Conservation (phyloP, 441 rosid species). For the Corymbia calophylla region DNA sequence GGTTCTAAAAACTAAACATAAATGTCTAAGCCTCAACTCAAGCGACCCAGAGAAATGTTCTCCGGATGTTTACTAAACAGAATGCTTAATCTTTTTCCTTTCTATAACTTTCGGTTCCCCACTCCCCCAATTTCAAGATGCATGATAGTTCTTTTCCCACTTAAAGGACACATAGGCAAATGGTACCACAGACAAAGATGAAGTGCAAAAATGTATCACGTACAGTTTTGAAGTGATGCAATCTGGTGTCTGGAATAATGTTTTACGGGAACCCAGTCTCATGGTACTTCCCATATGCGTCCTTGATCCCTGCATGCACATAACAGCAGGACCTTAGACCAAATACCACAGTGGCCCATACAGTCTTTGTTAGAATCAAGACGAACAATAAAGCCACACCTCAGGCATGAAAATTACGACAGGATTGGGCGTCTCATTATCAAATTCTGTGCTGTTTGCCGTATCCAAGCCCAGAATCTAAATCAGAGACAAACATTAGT, state of each 20-base stretch:
- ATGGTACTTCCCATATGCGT: constrained; percentile 85
- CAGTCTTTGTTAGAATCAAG: neutral
- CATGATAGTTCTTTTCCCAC: neutral
- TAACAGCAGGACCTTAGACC: neutral
- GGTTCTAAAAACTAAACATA: neutral
- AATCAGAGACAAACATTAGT: neutral
- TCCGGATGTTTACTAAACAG: neutral
- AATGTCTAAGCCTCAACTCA: neutral
- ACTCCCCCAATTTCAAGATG: neutral
- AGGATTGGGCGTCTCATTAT: constrained; percentile 47
- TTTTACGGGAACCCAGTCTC: constrained; percentile 71
- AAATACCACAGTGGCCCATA: neutral
- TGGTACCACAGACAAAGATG: neutral
- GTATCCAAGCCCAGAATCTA: constrained; percentile 66
- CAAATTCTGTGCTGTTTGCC: constrained; percentile 64
- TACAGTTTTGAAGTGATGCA: constrained; percentile 55
- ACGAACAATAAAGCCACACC: constrained; percentile 19
- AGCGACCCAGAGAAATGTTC: neutral
- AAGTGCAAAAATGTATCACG: constrained; percentile 3
- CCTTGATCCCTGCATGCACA: constrained; percentile 50
- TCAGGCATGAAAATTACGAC: constrained; percentile 74
- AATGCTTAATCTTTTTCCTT: neutral
- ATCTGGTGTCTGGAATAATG: constrained; percentile 47
- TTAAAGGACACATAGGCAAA: neutral
- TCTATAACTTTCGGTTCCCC: neutral